Base-by-base conservation (phyloP, 2,329 filamentous ascomycete species). In the Seiridium cupressi region DNA sequence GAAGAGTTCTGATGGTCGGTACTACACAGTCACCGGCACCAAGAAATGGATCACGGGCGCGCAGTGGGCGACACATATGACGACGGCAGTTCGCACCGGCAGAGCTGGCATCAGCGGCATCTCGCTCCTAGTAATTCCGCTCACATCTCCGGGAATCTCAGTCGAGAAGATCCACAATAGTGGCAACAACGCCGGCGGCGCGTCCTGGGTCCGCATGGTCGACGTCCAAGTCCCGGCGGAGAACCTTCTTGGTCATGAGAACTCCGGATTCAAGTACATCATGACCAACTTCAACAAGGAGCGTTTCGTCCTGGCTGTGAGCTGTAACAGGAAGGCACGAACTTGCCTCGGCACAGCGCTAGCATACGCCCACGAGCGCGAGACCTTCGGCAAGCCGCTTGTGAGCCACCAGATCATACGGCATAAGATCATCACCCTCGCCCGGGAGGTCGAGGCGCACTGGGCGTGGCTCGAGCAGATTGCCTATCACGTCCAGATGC, bases 11-110 rank as follows among this genome's bases (percentile, higher is more conserved):
- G 74, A 80, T 44, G 80, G 79, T 1, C 73, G 79, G 47, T 68
- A 77, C 59, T 89, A 87, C 65, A 67, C 87, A 54, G 84, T 89
- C 5, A 87, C 84, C 58, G 86, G 86, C 1, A 80, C 79, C 44
- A 89, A 89, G 75, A 87, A 87, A 68, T 87, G 84, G 84, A 89
- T 89, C 64, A 89, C 87, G 2, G 85, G 85, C 44, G 83, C 78
- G 36, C 79, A 82, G 7, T 86, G 80, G 79, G 84, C 86, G n/a
- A 79, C 85, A 58, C 85, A 85, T 69, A 81, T 83, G 68, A 87
- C 85, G 2, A 84, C 86, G 32, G 87, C 85, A 4, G 85, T 87
- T 8, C 78, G 85, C 11, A 88, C 84, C 0, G 83, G 84, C 10
- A 81, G 80, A 0, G 70, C 79, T 3, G 84, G 84, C 5, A 74